Percentiles rank a stretch among this genome's conserved stretches.
These are phyloP conservation scores for Linaria vulgaris DNA, from an alignment of 257 asterid genomes.

Conservation along the genomic window DNA sequence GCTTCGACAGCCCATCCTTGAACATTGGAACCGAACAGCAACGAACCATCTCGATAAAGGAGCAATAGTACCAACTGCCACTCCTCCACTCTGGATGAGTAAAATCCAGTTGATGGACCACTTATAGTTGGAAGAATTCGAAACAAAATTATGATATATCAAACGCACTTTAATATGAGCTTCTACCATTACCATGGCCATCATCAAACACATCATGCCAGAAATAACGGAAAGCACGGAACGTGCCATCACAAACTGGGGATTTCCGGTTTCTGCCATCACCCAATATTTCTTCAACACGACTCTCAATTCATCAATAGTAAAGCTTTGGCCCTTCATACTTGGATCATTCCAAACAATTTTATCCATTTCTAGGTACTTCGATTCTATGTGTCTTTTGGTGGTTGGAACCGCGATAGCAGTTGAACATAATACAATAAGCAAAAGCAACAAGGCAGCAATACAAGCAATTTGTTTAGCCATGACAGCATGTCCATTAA, in stretches of 20 bases:
- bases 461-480: too few relatives aligned
- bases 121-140: not conserved
- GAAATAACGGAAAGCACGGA: conserved; percentile 24
- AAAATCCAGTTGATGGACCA: conserved; percentile 35
- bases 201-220: conserved; percentile 27
- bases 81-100: conserved; percentile 27
- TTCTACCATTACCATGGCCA: too few relatives aligned
- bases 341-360: not conserved
- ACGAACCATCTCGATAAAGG: conserved; percentile 14
- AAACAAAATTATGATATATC: too few relatives aligned
- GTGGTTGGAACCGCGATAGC: conserved; percentile 27
- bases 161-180: too few relatives aligned
- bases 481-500: too few relatives aligned
- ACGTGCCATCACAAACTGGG: conserved; percentile 37
- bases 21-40: not conserved
- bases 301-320: conserved; percentile 15
- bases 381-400: conserved; percentile 27
- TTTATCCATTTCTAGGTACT: conserved; percentile 30
- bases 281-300: conserved; percentile 30
- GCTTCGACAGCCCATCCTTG: not conserved
- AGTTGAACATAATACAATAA: too few relatives aligned
- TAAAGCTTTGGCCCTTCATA: conserved; percentile 8
- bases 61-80: conserved; percentile 19
- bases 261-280: conserved; percentile 37
- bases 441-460: too few relatives aligned